phyloP scores from a whole-genome alignment of 2,329 filamentous ascomycete genomes.

The Microcyclosporella mali region DNA sequence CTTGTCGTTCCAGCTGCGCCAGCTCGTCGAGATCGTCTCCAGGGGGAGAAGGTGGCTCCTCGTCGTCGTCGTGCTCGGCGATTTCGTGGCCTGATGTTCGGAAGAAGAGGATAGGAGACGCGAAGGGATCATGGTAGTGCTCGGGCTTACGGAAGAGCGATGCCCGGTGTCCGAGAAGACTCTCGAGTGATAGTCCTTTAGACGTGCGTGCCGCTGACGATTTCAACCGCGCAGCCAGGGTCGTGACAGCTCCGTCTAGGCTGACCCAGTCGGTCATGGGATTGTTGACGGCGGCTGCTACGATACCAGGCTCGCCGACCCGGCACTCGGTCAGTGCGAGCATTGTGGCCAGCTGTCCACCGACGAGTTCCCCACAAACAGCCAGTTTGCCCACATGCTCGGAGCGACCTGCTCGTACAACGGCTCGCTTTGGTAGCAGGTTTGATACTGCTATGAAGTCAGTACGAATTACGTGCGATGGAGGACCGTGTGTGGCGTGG shows the following conservation, averaged over 20 bases:
- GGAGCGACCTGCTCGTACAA: slow-evolving; percentile 22
- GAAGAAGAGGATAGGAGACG: slow-evolving; percentile 47
- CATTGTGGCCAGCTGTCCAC: slow-evolving; percentile 44
- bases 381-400: slow-evolving; percentile 33
- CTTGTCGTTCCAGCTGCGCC: slow-evolving; percentile 23
- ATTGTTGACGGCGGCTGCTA: slow-evolving; percentile 42
- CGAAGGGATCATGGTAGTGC: slow-evolving; percentile 46
- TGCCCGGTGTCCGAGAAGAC: slow-evolving; percentile 31
- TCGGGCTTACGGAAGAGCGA: slow-evolving; percentile 38
- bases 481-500: too few relatives aligned
- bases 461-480: too few relatives aligned
- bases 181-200: background rate
- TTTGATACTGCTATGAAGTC: slow-evolving; percentile 25
- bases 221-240: background rate
- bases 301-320: slow-evolving; percentile 35
- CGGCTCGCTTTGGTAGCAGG: slow-evolving; percentile 26
- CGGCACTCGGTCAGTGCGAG: slow-evolving; percentile 47
- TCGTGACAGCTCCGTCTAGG: slow-evolving; percentile 23
- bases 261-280: slow-evolving; percentile 45
- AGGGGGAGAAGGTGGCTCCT: background rate
- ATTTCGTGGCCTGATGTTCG: slow-evolving; percentile 37
- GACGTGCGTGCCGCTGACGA: background rate
- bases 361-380: slow-evolving; percentile 44
- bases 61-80: slow-evolving; percentile 9
- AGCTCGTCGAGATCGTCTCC: slow-evolving; percentile 15